phyloP scores from a whole-genome alignment of 1,284 basidiomycete species.

The Chondrostereum purpureum region DNA sequence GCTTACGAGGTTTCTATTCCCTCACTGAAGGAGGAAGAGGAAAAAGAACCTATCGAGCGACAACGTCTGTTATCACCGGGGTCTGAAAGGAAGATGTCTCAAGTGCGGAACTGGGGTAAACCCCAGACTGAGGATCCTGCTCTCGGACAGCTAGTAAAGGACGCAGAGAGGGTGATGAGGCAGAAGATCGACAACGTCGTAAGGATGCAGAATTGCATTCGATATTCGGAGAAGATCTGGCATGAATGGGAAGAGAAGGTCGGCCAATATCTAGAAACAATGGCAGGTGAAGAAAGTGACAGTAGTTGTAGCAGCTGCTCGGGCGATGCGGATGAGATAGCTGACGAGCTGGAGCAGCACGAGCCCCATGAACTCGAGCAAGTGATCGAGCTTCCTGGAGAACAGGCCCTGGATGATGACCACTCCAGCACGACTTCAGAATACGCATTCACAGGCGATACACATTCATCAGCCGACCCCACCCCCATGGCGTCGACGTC shows the following conservation, averaged over 20 bases:
- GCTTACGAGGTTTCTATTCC: conserved; percentile 86
- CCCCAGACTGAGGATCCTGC: conserved; percentile 84
- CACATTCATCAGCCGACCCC: conserved; percentile 43
- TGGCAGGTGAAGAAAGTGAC: conserved; percentile 46
- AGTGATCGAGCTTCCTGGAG: background rate
- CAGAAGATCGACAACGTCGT: conserved; percentile 95
- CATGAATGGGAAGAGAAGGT: conserved; percentile 96
- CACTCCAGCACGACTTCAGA: conserved; percentile 59
- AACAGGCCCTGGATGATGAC: conserved; percentile 33
- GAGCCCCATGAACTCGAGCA: conserved; percentile 1
- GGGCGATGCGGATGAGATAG: conserved; percentile 20
- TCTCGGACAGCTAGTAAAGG: conserved; percentile 73
- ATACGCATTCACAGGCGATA: conserved; percentile 49
- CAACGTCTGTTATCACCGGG: conserved; percentile 83
- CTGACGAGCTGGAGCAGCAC: conserved; percentile 20
- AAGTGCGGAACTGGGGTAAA: conserved; percentile 79
- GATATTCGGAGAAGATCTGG: conserved; percentile 95
- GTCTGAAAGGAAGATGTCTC: conserved; percentile 79
- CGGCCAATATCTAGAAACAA: conserved; percentile 55
- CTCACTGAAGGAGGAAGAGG: conserved; percentile 84
- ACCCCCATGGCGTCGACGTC: conserved; percentile 64
- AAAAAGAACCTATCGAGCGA: conserved; percentile 86
- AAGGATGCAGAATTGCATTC: conserved; percentile 95
- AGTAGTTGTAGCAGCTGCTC: conserved; percentile 28
- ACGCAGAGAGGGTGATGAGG: conserved; percentile 84